Evolutionary conservation across 139 green algal species (phyloP), one percentile per base, ranked within the genome.

Genomic region (Chlorella sp.): DNA sequence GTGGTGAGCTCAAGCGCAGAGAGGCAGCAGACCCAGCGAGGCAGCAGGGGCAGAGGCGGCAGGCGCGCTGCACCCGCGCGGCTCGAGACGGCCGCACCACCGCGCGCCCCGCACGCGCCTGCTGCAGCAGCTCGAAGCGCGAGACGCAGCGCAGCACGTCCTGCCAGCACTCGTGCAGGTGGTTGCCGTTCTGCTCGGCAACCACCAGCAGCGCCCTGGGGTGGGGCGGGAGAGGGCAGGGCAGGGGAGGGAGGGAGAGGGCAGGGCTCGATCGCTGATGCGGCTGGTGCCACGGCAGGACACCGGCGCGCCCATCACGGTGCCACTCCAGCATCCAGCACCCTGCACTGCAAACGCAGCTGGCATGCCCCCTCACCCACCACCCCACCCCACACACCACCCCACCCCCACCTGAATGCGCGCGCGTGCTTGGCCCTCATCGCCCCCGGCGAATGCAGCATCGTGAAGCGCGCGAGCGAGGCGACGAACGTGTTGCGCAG

Each of bases 141-240:
- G 88, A 96, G 61, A 98, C 90, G 80, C 93, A 98, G 67, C 91
- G 89, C 62, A 99, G 85, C 63, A 98, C 84, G 72, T 98, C 91
- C 25, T 88, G 82, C 95, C 95, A 99, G 56, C 70, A 63, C 58
- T 94, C 91, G 29, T 82, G 76, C 76, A 97, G 82, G 67, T 89
- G 67, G 76, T 97, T 89, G 29, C 93, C 93, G 7, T 93, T 85
- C 21, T 86, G 79, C 55, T 93, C 83, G 17, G 89, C 89, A 42
- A 94, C 88, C 14, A 82, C 66, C 74, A 98, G 87, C 80, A 98
- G 74, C 19, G 77, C 72, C 71, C 86, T 93, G 83, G 27, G 21
- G 25, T 19, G 8, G 41, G 40, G 9, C 27, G 8, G 5, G 40
- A 21, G 2, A 48, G 7, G 41, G 8, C 5, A 25, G 19, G 23